These are phyloP conservation scores for Solanum hybrid DNA, from an alignment of 305 asterid species.

Conservation along the genomic window DNA sequence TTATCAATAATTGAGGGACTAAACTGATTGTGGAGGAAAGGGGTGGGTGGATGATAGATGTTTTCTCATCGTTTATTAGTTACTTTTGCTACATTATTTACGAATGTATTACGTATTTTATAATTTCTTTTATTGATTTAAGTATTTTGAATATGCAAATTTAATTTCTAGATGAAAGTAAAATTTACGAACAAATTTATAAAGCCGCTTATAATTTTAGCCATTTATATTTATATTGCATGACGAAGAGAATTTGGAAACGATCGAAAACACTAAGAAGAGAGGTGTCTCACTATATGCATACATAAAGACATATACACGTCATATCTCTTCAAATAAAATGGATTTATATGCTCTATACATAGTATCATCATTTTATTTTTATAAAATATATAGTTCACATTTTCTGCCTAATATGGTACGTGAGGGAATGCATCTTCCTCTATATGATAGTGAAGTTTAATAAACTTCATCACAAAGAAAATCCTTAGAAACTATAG, in stretches of 20 bases:
- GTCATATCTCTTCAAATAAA: background rate
- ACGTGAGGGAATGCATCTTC: background rate
- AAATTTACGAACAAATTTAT: background rate
- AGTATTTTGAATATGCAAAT: too few relatives aligned
- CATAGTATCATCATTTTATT: background rate
- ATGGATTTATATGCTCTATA: background rate
- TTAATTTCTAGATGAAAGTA: too few relatives aligned
- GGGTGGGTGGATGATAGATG: background rate
- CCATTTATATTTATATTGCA: background rate
- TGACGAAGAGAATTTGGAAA: background rate
- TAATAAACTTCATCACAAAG: background rate
- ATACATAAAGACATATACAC: background rate
- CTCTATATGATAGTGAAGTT: background rate
- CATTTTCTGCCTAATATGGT: background rate
- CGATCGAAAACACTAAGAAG: background rate
- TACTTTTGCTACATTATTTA: background rate
- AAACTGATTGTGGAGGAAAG: background rate
- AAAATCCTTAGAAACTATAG: background rate
- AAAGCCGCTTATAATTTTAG: background rate
- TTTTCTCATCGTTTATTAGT: too few relatives aligned
- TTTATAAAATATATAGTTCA: background rate
- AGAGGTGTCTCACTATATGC: background rate
- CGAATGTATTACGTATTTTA: too few relatives aligned
- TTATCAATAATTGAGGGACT: background rate
- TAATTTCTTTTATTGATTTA: background rate